Evolutionary conservation across 139 green algal genomes (phyloP).

Genomic region (Ettlia oleoabundans): DNA sequence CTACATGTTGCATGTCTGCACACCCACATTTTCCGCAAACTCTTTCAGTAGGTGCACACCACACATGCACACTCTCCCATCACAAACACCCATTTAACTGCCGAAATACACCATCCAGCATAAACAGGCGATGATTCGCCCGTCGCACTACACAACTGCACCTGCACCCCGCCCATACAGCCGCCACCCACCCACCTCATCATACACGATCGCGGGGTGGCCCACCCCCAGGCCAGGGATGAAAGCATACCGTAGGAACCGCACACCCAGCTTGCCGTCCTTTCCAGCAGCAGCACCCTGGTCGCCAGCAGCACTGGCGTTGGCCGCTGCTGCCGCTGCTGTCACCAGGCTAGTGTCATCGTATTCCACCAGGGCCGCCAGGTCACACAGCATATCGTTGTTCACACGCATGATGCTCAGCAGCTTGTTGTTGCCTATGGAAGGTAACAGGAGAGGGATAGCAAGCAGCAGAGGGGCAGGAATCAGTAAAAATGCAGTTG

Average conservation of each 20-base stretch:
- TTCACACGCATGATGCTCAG: conserved; percentile 49
- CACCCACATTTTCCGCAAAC: too few relatives aligned
- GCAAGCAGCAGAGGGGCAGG: not conserved
- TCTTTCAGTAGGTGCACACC: too few relatives aligned
- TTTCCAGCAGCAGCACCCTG: not conserved
- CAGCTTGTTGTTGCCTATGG: conserved; percentile 33
- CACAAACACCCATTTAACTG: too few relatives aligned
- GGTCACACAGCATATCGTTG: conserved; percentile 48
- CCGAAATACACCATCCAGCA: too few relatives aligned
- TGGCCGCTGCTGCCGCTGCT: not conserved
- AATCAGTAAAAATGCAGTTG: too few relatives aligned
- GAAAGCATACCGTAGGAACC: conserved; percentile 42
- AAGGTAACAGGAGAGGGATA: not conserved
- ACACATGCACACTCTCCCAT: too few relatives aligned
- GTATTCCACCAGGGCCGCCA: conserved; percentile 38
- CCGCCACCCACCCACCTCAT: not conserved
- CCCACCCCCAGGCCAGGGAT: conserved; percentile 38
- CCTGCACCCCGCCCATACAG: not conserved
- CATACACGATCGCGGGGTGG: conserved; percentile 43
- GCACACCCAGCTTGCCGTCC: not conserved
- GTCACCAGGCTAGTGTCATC: conserved; percentile 24
- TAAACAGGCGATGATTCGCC: too few relatives aligned
- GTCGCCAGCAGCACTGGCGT: not conserved
- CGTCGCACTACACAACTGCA: not conserved
- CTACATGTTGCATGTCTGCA: too few relatives aligned